Evolutionary conservation across 495 filamentous ascomycete species (phyloP), one percentile per base, ranked within the genome.

Genomic region (Penicillium simplicissimum): DNA sequence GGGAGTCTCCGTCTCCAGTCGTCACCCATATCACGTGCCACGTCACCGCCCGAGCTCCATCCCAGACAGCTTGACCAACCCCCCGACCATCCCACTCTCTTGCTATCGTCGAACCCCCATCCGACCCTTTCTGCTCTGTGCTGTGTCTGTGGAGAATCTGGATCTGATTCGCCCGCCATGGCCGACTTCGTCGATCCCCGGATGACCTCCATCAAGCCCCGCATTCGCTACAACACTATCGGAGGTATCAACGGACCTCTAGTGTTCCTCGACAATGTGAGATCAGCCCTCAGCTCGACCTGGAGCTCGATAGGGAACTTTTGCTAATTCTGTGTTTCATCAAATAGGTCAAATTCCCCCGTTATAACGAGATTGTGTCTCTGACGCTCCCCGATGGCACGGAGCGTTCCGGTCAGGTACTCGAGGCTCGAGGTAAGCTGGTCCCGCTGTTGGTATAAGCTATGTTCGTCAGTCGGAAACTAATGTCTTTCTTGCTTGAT

Each of bases 301-400:
- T n/a, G n/a, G 17, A 51, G 47, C 45, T 49, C 8, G n/a, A 15
- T 19, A 14, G 21, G 36, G 55, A 52, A 38, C 40, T 8, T 10
- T 40, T 36, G 54, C 61, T 70, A 34, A 73, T 59, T 2, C 11
- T 49, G 53, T 21, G 9, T 64, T 14, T 25, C 40, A 8, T 38
- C 8, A 10, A 40, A 59, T 68, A 96, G 87, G 93, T 98, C 80
- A 98, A 98, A 89, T 96, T 91, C 76, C 95, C 95, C 55, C 82
- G 88, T 67, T 98, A 91, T 81, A 98, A 97, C 72, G 96, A 99
- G 80, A 98, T 99, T 76, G 96, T 99, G 52, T 92, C 90, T 64
- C 74, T 99, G 67, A 97, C 95, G 13, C 85, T 99, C 55, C 91
- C 94, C 67, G 96, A 99, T 87, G 96, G 96, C 68, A 88, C 91